Evolutionary conservation across 2,329 filamentous ascomycete species (phyloP).

Genomic region (Aspergillus intermedius): DNA sequence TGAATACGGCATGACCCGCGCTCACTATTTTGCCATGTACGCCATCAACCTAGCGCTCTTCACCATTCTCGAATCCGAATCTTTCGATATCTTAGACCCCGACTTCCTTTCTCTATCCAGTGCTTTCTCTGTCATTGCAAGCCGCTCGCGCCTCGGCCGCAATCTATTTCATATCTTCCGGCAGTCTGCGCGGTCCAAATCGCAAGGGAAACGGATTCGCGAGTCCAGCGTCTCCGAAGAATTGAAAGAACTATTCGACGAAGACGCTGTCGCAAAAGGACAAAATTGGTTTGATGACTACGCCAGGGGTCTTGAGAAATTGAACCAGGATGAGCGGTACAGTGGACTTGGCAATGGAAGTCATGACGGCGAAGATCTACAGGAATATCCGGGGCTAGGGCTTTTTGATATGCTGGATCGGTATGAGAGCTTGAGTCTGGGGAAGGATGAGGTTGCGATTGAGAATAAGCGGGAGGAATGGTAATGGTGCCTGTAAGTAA

Average conservation of each 20-base stretch:
- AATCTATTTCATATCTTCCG: constrained; percentile 33
- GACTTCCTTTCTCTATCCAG: constrained; percentile 31
- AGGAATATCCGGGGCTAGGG: constrained; percentile 21
- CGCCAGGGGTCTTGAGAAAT: constrained; percentile 27
- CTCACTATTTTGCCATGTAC: constrained; percentile 33
- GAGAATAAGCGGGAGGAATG: constrained; percentile 11
- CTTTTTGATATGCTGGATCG: constrained; percentile 34
- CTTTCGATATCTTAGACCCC: constrained; percentile 27
- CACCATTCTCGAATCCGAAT: constrained; percentile 21
- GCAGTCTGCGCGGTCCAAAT: constrained; percentile 25
- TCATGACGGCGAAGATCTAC: constrained; percentile 12
- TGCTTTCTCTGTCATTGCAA: constrained; percentile 28
- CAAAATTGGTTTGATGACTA: constrained; percentile 24
- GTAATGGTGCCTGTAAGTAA: not conserved
- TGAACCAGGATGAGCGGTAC: constrained; percentile 28
- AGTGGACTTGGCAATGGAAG: constrained; percentile 12
- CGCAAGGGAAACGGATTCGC: constrained; percentile 24
- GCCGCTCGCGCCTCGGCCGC: constrained; percentile 26
- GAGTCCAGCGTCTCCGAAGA: constrained; percentile 21
- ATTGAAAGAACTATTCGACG: constrained; percentile 27
- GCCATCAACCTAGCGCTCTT: constrained; percentile 34
- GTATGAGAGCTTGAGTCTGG: constrained; percentile 33
- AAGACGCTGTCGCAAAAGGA: constrained; percentile 12
- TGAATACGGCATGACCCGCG: constrained; percentile 29
- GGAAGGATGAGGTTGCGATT: constrained; percentile 24